Evolutionary conservation across 1,139 yeast genomes (phyloP), one percentile per base, ranked within the genome.

Genomic region (Pichia cactophila): DNA sequence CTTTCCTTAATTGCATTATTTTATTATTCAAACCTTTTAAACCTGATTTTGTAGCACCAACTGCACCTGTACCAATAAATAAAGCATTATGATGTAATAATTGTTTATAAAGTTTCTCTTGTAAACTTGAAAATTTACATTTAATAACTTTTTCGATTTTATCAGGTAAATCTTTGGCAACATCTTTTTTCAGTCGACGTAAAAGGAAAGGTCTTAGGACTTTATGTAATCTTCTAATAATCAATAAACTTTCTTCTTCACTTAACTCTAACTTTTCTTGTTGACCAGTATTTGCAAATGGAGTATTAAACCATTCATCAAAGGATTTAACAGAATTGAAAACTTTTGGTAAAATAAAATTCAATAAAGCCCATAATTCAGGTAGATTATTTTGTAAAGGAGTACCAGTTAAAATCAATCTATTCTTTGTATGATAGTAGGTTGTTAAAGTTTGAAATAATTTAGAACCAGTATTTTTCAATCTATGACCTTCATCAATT

Each of bases 131-230:
- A 84, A 88, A 84, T 68, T 88, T 88, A 72, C 98, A 92, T 69
- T 92, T 92, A 61, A 92, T 78, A 43, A 92, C 97, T 65, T 83
- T 89, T 69, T 92, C 98, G 49, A 92, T 87, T 72, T 92, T 92
- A 64, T 88, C 90, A 2, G 98, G 98, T 58, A 92, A 76, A 64
- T 90, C 97, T 64, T 89, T 90, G 65, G 92, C 98, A 39, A 92
- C 98, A 72, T 92, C 98, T 67, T 89, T 90, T 71, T 92, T 92
- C 70, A 92, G 77, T 72, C 98, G 84, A 70, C 98, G 82, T 61
- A 92, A 74, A 60, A 92, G 73, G 76, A 92, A 92, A 3, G 98
- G 98, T 64, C 98, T 79, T 63, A 92, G 75, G 26, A 92, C 98
- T 66, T 92, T 92, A 68, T 92, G 98, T 64, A 92, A 77, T 78